phyloP scores from a whole-genome alignment of 176 grass and related monocot species.

The Hsuehochloa calcarea region DNA sequence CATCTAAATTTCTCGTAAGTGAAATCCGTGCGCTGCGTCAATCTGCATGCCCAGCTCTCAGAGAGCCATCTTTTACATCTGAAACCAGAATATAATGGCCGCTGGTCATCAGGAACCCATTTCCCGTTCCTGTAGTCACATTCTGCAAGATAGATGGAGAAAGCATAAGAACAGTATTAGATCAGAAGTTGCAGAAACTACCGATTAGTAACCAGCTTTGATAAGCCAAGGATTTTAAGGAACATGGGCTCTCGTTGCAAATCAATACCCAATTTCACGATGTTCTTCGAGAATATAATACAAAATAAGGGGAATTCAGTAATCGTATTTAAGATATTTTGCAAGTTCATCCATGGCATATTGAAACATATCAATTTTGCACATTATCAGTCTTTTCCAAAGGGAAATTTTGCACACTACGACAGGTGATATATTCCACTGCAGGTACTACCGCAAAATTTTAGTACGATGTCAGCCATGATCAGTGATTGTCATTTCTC shows the following conservation, averaged over 20 bases:
- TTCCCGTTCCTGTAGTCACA: conserved; percentile 63
- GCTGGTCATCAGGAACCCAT: conserved; percentile 53
- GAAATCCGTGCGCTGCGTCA: conserved; percentile 57
- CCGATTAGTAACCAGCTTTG: not conserved
- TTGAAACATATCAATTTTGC: too few species aligned
- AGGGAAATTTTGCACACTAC: not conserved
- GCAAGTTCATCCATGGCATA: too few species aligned
- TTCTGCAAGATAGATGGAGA: conserved; percentile 33
- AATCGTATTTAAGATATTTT: too few species aligned
- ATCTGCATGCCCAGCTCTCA: conserved; percentile 59
- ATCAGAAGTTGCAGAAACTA: not conserved
- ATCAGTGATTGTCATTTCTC: too few species aligned
- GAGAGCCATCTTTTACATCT: conserved; percentile 59
- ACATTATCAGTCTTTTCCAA: not conserved
- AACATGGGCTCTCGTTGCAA: not conserved
- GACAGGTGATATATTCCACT: not conserved
- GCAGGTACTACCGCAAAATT: not conserved
- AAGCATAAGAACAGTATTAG: not conserved
- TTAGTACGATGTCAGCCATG: too few species aligned
- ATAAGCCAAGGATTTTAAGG: not conserved
- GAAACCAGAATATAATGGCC: conserved; percentile 66
- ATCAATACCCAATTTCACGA: not conserved
- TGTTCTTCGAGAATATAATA: too few species aligned
- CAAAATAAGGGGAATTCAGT: too few species aligned
- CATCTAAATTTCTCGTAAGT: conserved; percentile 70